Conservation (phyloP, 108 stramenopile species). For the Nitzschia sp. region DNA sequence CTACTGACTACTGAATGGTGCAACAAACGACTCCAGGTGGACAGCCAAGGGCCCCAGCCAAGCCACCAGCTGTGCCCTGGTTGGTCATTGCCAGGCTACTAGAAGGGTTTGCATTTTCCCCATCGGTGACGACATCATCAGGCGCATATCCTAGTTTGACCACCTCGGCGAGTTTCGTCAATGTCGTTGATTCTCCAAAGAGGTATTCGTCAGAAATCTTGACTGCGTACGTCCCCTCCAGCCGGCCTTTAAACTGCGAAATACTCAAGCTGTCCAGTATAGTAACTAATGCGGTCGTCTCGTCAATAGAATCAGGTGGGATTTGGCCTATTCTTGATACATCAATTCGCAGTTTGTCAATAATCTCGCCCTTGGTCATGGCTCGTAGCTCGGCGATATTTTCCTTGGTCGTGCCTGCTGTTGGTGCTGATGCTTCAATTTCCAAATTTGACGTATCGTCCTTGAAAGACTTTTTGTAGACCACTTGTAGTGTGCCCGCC, state of each 20-base stretch:
- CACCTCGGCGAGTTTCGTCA: slow-evolving; percentile 77
- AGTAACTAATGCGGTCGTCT: slow-evolving; percentile 59
- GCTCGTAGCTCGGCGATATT: slow-evolving; percentile 37
- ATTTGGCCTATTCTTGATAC: slow-evolving; percentile 56
- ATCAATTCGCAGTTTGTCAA: slow-evolving; percentile 52
- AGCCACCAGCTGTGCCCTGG: slow-evolving; percentile 50
- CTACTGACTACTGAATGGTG: slow-evolving; percentile 21
- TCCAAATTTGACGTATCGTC: slow-evolving; percentile 15
- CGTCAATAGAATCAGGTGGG: slow-evolving; percentile 53
- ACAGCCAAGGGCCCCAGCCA: slow-evolving; percentile 77
- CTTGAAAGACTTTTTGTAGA: slow-evolving; percentile 55
- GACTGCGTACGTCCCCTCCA: slow-evolving; percentile 66
- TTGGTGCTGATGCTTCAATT: slow-evolving; percentile 4
- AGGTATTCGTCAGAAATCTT: slow-evolving; percentile 86
- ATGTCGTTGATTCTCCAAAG: slow-evolving; percentile 74
- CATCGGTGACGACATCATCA: slow-evolving; percentile 44
- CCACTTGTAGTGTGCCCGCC: slow-evolving; percentile 54
- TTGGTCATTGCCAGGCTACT: slow-evolving; percentile 7
- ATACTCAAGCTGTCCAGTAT: slow-evolving; percentile 81
- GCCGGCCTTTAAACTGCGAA: slow-evolving; percentile 84
- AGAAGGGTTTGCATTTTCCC: slow-evolving; percentile 12
- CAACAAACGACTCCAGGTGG: slow-evolving; percentile 77
- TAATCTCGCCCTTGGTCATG: slow-evolving; percentile 60
- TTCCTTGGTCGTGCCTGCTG: slow-evolving; percentile 9
- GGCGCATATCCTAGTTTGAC: slow-evolving; percentile 78